phyloP scores from a whole-genome alignment of 768 basidiomycete genomes.

The Termitomyces heimii region DNA sequence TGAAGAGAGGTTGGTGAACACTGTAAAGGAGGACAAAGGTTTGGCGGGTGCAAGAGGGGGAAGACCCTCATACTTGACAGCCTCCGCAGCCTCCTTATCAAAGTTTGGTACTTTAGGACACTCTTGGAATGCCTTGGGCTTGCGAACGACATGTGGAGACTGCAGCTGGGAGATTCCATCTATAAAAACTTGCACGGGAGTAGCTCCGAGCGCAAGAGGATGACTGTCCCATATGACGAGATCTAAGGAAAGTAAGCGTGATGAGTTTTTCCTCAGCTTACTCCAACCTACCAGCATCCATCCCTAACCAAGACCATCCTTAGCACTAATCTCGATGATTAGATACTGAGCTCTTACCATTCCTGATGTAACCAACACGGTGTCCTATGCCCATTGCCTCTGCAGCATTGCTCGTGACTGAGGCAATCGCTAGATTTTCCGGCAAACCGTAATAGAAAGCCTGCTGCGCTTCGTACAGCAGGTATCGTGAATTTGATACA shows the following conservation, averaged over 20 bases:
- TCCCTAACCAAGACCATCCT: slow-evolving; percentile 35
- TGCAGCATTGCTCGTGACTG: slow-evolving; percentile 73
- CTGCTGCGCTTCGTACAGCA: slow-evolving; percentile 82
- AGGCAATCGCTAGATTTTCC: slow-evolving; percentile 59
- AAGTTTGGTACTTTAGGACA: slow-evolving; percentile 63
- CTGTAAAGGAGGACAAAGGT: slow-evolving; percentile 24
- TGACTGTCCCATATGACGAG: slow-evolving; percentile 82
- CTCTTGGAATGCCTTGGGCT: slow-evolving; percentile 40
- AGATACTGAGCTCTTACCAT: slow-evolving; percentile 32
- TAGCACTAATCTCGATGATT: neutral
- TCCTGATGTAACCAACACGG: slow-evolving; percentile 72
- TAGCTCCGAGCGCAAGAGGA: slow-evolving; percentile 81
- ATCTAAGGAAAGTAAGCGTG: slow-evolving; percentile 33
- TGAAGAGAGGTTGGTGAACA: slow-evolving; percentile 62
- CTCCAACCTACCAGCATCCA: slow-evolving; percentile 60
- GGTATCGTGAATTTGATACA: slow-evolving; percentile 60
- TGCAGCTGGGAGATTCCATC: slow-evolving; percentile 80
- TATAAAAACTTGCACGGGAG: slow-evolving; percentile 82
- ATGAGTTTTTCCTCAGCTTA: neutral
- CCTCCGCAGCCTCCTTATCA: slow-evolving; percentile 56
- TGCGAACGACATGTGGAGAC: slow-evolving; percentile 39
- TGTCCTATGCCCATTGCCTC: slow-evolving; percentile 71
- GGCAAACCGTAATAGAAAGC: slow-evolving; percentile 78
- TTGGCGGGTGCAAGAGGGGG: slow-evolving; percentile 56
- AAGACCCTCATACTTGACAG: slow-evolving; percentile 64